Evolutionary conservation across 2,329 filamentous ascomycete species (phyloP).

Genomic region (Neonectria hederae): DNA sequence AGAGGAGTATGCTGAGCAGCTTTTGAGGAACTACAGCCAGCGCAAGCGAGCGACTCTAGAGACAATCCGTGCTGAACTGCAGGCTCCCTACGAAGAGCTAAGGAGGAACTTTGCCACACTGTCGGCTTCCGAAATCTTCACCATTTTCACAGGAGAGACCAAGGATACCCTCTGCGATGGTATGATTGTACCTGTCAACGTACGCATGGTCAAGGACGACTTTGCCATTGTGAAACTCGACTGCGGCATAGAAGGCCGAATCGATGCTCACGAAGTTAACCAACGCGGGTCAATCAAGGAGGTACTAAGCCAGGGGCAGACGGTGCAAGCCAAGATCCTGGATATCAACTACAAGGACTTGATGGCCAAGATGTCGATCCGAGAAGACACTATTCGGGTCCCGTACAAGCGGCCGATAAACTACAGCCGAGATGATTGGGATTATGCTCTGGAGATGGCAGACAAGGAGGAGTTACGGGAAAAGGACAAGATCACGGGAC

Average conservation of each 20-base stretch:
- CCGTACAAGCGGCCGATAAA: conserved; percentile 77
- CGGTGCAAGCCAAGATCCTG: conserved; percentile 85
- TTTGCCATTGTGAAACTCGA: conserved; percentile 94
- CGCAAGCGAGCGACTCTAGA: conserved; percentile 95
- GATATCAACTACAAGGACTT: conserved; percentile 90
- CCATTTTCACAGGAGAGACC: conserved; percentile 96
- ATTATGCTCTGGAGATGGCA: conserved; percentile 79
- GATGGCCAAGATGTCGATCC: conserved; percentile 82
- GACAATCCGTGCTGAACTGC: conserved; percentile 92
- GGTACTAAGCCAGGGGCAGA: conserved; percentile 82
- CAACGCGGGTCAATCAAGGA: conserved; percentile 76
- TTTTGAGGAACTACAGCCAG: conserved; percentile 92
- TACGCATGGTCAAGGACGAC: conserved; percentile 88
- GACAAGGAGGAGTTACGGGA: conserved; percentile 87
- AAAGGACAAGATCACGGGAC: conserved; percentile 85
- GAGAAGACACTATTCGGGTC: conserved; percentile 80
- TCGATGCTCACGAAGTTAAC: conserved; percentile 84
- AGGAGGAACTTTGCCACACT: conserved; percentile 80
- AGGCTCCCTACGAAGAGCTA: conserved; percentile 93
- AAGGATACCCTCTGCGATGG: conserved; percentile 82
- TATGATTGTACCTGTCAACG: conserved; percentile 91
- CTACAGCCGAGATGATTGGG: conserved; percentile 84
- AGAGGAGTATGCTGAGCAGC: conserved; percentile 95
- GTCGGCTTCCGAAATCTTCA: conserved; percentile 83
- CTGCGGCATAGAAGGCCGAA: conserved; percentile 90